Evolutionary conservation across 495 filamentous ascomycete species (phyloP).

Genomic region (Oidiodendron maius): DNA sequence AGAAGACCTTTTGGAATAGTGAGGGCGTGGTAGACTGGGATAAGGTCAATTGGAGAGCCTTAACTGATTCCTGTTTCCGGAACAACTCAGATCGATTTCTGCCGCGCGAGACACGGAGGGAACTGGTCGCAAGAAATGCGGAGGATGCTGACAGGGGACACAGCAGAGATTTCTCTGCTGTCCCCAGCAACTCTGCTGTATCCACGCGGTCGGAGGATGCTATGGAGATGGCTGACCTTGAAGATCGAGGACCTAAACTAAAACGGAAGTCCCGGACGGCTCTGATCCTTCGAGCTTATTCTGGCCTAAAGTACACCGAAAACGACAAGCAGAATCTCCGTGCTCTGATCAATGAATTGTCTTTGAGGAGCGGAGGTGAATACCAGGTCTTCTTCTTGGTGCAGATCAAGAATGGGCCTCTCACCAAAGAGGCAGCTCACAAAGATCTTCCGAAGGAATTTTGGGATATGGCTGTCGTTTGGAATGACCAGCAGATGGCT

Average conservation of each 20-base stretch:
- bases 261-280: slow-evolving; percentile 47
- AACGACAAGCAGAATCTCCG: slow-evolving; percentile 69
- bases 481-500: slow-evolving; percentile 53
- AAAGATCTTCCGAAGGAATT: slow-evolving; percentile 59
- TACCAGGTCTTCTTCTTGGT: slow-evolving; percentile 73
- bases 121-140: background rate
- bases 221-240: background rate
- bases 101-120: background rate
- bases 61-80: slow-evolving; percentile 59
- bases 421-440: slow-evolving; percentile 47
- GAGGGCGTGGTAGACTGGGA: slow-evolving; percentile 52
- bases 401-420: slow-evolving; percentile 54
- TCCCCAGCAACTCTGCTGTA: background rate
- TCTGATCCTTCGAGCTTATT: slow-evolving; percentile 62
- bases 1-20: slow-evolving; percentile 26
- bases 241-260: background rate
- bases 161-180: background rate
- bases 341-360: slow-evolving; percentile 66
- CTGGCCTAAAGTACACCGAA: slow-evolving; percentile 59
- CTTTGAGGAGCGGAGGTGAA: slow-evolving; percentile 65
- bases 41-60: slow-evolving; percentile 59
- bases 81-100: slow-evolving; percentile 57
- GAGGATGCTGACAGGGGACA: background rate
- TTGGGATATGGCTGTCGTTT: slow-evolving; percentile 59
- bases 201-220: slow-evolving; percentile 1